Evolutionary conservation across 2,329 filamentous ascomycete genomes (phyloP).

Genomic region (Sporothrix sp.): DNA sequence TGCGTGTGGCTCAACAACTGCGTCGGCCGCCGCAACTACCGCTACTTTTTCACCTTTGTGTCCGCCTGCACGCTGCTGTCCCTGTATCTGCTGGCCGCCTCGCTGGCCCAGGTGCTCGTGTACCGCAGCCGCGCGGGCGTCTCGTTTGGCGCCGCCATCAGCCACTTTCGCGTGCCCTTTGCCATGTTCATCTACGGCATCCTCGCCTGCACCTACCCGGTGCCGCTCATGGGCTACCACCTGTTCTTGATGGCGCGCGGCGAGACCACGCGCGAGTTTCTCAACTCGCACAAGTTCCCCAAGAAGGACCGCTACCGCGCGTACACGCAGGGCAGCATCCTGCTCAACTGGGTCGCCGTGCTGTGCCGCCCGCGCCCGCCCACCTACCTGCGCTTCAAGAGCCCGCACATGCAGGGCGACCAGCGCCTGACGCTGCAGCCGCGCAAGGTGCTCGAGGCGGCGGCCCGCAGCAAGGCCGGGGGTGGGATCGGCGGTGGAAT

Average conservation of each 20-base stretch:
- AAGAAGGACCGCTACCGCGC: conserved; percentile 87
- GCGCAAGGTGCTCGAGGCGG: conserved; percentile 22
- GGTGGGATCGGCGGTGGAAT: conserved; percentile 28
- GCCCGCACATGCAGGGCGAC: conserved; percentile 65
- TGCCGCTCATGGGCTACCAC: conserved; percentile 78
- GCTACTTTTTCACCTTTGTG: conserved; percentile 93
- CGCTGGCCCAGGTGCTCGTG: conserved; percentile 68
- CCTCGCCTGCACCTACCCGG: conserved; percentile 67
- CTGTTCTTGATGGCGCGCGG: conserved; percentile 82
- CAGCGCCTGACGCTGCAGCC: conserved; percentile 59
- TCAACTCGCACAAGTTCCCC: conserved; percentile 90
- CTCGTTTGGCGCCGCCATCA: conserved; percentile 58
- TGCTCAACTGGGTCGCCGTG: conserved; percentile 73
- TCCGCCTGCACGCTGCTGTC: conserved; percentile 66
- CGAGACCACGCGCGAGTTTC: conserved; percentile 91
- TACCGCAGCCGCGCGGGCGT: conserved; percentile 56
- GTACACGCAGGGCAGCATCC: conserved; percentile 67
- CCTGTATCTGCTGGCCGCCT: conserved; percentile 65
- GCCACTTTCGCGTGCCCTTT: conserved; percentile 68
- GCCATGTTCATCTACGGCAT: conserved; percentile 80
- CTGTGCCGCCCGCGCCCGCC: conserved; percentile 75
- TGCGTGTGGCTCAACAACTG: conserved; percentile 99
- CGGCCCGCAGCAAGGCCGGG: background rate
- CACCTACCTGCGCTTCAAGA: conserved; percentile 83
- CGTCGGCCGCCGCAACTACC: conserved; percentile 91